Evolutionary conservation across 2,329 filamentous ascomycete genomes (phyloP), one percentile per base, ranked within the genome.

Genomic region (Talaromyces piceae): DNA sequence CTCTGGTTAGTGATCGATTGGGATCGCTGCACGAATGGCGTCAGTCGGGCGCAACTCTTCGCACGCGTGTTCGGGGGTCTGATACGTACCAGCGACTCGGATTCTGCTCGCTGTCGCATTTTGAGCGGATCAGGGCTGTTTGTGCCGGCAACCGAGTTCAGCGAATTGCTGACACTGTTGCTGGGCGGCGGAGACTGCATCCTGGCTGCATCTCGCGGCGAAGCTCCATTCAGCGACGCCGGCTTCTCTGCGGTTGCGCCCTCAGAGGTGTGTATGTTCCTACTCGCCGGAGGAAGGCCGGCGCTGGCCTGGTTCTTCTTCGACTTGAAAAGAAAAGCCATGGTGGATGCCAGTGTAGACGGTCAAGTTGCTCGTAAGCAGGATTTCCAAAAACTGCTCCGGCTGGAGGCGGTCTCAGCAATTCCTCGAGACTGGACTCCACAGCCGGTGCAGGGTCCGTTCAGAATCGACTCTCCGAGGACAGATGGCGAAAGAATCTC

Each of bases 271-370:
- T 77, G 73, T 49, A 80, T 73, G 53, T 80, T 78, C 61, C 80
- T 72, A 20, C 75, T 73, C 47, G 77, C 76, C n/a, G 77, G 68
- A 41, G 79, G 78, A 27, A 80, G 71, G 18, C 59, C 56, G 37
- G 72, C 70, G 41, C 60, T 57, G 52, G 82, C 80, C 68, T 86
- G 83, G 64, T 81, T 79, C 71, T 88, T 89, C 73, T 89, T 90
- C 51, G 84, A 87, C 69, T 88, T 88, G 76, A 90, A 90, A 56
- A 90, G 78, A 70, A 90, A 90, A 59, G 86, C 83, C 86, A 90
- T 90, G 70, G 45, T 41, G 39, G 16, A 18, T 37, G 33, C 33
- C 16, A 37, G n/a, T 18, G 16, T 37, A 2, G 33, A 18, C 9
- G 33, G n/a, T 37, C 31, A 16, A 37, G 13, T 16, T 41, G 11